These are phyloP conservation scores for Nothophaeocryptopus gaeumannii DNA, from an alignment of 2,329 filamentous ascomycete genomes.

Conservation along the genomic window DNA sequence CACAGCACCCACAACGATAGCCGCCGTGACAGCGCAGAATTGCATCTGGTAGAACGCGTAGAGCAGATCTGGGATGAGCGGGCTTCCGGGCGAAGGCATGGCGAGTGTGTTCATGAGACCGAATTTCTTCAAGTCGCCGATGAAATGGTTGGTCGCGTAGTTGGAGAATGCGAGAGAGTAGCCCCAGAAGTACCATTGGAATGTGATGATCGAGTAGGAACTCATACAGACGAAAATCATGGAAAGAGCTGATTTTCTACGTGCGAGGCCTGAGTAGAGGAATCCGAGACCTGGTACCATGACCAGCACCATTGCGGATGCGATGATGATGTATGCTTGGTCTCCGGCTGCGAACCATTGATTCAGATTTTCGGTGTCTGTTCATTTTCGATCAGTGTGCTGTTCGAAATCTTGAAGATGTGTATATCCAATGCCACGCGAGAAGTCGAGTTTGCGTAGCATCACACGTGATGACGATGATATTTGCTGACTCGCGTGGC, in stretches of 20 bases:
- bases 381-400: slow-evolving; percentile 11
- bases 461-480: too few relatives aligned
- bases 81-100: slow-evolving; percentile 80
- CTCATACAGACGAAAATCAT: slow-evolving; percentile 98
- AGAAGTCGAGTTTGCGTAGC: too few relatives aligned
- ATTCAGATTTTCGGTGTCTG: slow-evolving; percentile 84
- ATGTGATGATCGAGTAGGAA: slow-evolving; percentile 83
- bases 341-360: slow-evolving; percentile 93
- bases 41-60: slow-evolving; percentile 99
- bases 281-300: slow-evolving; percentile 98
- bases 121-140: slow-evolving; percentile 86
- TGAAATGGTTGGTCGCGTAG: slow-evolving; percentile 74
- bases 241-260: slow-evolving; percentile 92
- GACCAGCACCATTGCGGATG: slow-evolving; percentile 87
- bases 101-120: slow-evolving; percentile 82
- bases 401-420: not conserved
- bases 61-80: slow-evolving; percentile 81
- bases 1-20: slow-evolving; percentile 86
- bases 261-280: slow-evolving; percentile 94
- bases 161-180: slow-evolving; percentile 91
- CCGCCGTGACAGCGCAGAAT: slow-evolving; percentile 91
- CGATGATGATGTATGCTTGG: slow-evolving; percentile 87
- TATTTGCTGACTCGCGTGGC: too few relatives aligned
- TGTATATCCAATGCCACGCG: too few relatives aligned
- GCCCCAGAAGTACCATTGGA: slow-evolving; percentile 99